Evolutionary conservation across 352 stramenopile genomes (phyloP).

Genomic region (Plasmopara viticola): DNA sequence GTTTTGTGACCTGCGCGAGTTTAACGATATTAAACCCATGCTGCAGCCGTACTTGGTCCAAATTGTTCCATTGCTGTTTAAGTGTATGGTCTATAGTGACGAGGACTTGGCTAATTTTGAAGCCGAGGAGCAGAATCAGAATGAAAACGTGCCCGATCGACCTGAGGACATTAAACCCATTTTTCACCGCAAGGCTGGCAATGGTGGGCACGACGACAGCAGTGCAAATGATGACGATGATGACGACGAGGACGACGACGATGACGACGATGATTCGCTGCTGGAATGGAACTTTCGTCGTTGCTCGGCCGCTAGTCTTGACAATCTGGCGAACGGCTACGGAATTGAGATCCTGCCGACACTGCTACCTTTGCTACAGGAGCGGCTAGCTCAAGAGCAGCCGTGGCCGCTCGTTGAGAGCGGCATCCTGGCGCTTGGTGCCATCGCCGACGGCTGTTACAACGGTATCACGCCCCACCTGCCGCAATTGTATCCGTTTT

Average conservation of each 20-base stretch:
- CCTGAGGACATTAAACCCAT: constrained; percentile 89
- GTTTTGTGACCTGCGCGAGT: constrained; percentile 84
- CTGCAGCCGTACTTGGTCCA: constrained; percentile 82
- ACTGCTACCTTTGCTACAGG: constrained; percentile 88
- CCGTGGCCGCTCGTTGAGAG: constrained; percentile 93
- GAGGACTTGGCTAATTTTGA: constrained; percentile 89
- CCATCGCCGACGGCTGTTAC: constrained; percentile 92
- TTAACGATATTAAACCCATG: constrained; percentile 89
- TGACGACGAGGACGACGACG: constrained; percentile 86
- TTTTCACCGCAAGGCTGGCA: constrained; percentile 58
- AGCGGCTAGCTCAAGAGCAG: constrained; percentile 84
- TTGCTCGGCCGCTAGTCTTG: constrained; percentile 91
- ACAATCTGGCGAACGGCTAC: constrained; percentile 91
- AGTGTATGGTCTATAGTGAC: constrained; percentile 94
- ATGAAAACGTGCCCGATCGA: constrained; percentile 86
- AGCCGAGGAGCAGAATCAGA: constrained; percentile 80
- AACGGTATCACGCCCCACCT: constrained; percentile 91
- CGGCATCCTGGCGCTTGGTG: constrained; percentile 92
- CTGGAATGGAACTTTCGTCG: constrained; percentile 95
- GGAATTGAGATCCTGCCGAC: constrained; percentile 91
- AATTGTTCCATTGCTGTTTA: constrained; percentile 90
- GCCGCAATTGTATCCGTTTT: constrained; percentile 90
- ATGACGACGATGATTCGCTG: constrained; percentile 89
- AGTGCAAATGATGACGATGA: constrained; percentile 69
- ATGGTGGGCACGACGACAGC: constrained; percentile 15